Evolutionary conservation across 108 stramenopile species (phyloP), one percentile per base, ranked within the genome.

Genomic region (Ochromonas danica): DNA sequence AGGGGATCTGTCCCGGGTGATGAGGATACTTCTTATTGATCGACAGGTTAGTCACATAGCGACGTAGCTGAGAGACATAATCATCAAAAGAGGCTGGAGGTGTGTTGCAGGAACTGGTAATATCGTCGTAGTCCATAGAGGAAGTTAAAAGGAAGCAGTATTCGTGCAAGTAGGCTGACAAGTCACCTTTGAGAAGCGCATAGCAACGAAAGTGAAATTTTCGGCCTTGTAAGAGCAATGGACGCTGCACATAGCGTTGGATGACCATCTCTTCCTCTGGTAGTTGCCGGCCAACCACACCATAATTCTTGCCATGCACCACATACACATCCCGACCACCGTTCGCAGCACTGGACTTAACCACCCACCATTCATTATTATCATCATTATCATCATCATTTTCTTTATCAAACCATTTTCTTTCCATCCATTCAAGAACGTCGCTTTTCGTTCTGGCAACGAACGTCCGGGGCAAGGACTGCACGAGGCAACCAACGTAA

Each of bases 171-270:
- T 79, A 83, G 39, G 81, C 77, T 6, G 40, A 40, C 77, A 81
- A 39, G 42, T 81, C 81, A 10, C 77, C 85, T 6, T 31, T 42
- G 71, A 85, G 31, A 57, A 42, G 36, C n/a, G 61, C 83, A 83
- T 84, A 85, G 28, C 38, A n/a, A 6, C 85, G 83, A 81, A 85
- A 85, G 72, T 85, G 85, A 10, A 84, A 85, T 1, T 85, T 85
- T 10, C 36, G 3, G 36, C 85, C 82, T 1, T 70, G 42, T 81
- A 78, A 84, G 17, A 83, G 82, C 84, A 85, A 31, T 42, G 82
- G 82, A 28, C 43, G 40, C 36, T 42, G 80, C 27, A 83, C 60
- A 81, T 85, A 85, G 28, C 84, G n/a, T n/a, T n/a, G n/a, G n/a
- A n/a, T n/a, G n/a, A n/a, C n/a, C n/a, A n/a, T n/a, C n/a, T n/a